A percentile compares a stretch with the other conserved stretches of the same genome.
Conservation (phyloP, 2,329 filamentous ascomycete genomes). For the Ophiognomonia clavigignenti-juglandacearum region DNA sequence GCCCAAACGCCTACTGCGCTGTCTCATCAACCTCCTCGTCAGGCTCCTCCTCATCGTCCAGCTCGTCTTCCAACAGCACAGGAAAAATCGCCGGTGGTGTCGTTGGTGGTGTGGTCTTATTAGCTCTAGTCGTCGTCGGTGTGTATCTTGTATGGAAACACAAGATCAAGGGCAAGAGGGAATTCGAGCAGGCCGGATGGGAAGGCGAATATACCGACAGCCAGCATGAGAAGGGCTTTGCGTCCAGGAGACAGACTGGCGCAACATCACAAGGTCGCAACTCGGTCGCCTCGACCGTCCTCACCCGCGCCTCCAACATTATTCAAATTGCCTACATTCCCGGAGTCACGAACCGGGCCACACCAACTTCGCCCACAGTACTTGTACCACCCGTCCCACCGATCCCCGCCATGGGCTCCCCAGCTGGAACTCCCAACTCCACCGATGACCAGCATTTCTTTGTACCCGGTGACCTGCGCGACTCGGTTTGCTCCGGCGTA, state of each 20-base stretch:
- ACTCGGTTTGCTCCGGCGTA: slow-evolving; percentile 82
- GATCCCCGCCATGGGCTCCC: slow-evolving; percentile 66
- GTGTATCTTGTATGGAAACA: slow-evolving; percentile 85
- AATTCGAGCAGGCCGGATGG: slow-evolving; percentile 48
- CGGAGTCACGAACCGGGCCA: slow-evolving; percentile 88
- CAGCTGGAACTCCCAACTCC: slow-evolving; percentile 47
- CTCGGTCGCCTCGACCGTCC: slow-evolving; percentile 90
- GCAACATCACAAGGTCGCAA: slow-evolving; percentile 80
- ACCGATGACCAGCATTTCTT: slow-evolving; percentile 87
- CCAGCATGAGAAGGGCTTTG: slow-evolving; percentile 46
- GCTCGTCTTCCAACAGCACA: slow-evolving; percentile 48
- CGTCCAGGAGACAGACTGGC: slow-evolving; percentile 54
- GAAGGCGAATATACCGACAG: slow-evolving; percentile 46
- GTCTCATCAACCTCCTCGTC: slow-evolving; percentile 18
- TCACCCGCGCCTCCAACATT: slow-evolving; percentile 95
- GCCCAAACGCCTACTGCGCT: slow-evolving; percentile 43
- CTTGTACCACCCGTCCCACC: slow-evolving; percentile 91
- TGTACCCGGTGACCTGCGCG: slow-evolving; percentile 81
- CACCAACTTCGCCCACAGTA: slow-evolving; percentile 73
- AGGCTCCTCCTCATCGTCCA: slow-evolving; percentile 18
- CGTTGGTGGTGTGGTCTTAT: slow-evolving; percentile 71
- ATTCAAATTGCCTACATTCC: slow-evolving; percentile 99
- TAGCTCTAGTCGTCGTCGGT: slow-evolving; percentile 65
- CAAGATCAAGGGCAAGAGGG: slow-evolving; percentile 75
- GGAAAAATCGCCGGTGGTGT: slow-evolving; percentile 92